These are phyloP conservation scores for Shiraia sp. DNA, from an alignment of 2,329 filamentous ascomycete species.

Conservation along the genomic window DNA sequence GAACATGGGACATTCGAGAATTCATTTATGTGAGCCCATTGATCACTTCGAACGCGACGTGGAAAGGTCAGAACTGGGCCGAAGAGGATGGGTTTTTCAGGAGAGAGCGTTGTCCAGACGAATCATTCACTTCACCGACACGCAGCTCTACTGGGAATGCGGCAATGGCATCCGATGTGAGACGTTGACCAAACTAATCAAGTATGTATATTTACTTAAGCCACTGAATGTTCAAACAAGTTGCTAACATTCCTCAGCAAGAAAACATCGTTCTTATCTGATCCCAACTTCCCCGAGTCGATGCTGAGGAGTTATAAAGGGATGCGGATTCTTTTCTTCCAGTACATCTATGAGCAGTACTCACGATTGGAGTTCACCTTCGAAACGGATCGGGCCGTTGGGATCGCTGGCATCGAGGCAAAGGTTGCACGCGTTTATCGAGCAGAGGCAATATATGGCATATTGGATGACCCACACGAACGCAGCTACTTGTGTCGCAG, in stretches of 20 bases:
- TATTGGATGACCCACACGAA: conserved; percentile 29
- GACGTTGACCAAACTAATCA: conserved; percentile 14
- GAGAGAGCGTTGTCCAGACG: conserved; percentile 27
- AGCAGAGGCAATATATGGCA: neutral
- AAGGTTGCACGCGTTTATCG: neutral
- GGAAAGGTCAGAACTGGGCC: conserved; percentile 9
- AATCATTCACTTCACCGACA: conserved; percentile 26
- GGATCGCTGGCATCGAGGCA: conserved; percentile 25
- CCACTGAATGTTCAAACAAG: neutral
- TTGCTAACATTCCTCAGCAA: neutral
- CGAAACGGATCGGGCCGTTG: conserved; percentile 31
- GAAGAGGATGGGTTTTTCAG: conserved; percentile 32
- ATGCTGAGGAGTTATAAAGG: conserved; percentile 2
- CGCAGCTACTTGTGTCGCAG: conserved; percentile 28
- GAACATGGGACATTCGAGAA: too few species aligned
- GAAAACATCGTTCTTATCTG: conserved; percentile 29
- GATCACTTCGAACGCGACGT: conserved; percentile 29
- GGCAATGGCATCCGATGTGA: conserved; percentile 20
- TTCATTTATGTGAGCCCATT: conserved; percentile 14
- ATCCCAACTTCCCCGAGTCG: conserved; percentile 24
- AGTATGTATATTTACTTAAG: too few species aligned
- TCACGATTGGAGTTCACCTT: conserved; percentile 26
- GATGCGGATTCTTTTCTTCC: conserved; percentile 17
- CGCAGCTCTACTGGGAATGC: conserved; percentile 34
- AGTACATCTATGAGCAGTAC: conserved; percentile 31